Base-by-base conservation (phyloP, 805 yeast genomes). In the Ogataea siamensis region DNA sequence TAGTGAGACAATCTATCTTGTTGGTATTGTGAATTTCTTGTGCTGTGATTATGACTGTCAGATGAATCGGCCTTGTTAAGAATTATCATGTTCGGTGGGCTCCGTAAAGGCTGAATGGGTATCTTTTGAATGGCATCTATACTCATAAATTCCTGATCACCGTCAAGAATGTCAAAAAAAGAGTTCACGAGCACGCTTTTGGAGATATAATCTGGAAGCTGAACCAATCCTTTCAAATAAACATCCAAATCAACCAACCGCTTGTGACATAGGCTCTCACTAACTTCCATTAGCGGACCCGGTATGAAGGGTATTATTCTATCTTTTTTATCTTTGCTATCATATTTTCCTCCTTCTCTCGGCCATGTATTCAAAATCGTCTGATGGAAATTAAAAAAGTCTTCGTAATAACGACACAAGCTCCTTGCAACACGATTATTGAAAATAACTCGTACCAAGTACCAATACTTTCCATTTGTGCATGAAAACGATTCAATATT, bases 221-320 rank as follows among this genome's bases (percentile, higher is more conserved):
- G 69, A 21, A 87, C 71, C 45, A 91, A 62, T 26, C 74, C 68
- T 32, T 69, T 60, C 40, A 76, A 58, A 53, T 76, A 76, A 40
- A 64, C 63, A 54, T 76, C 80, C 43, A 76, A 63, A 53, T 75
- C 78, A 40, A 70, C 72, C 46, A 78, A 57, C 49, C 82, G 64
- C 49, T 73, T 67, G 47, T 73, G 76, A 37, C 77, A 72, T 34
- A 76, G 65, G 41, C 69, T 66, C 47, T 91, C 97, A 45, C 87
- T 87, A 38, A 93, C 95, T 53, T 83, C 85, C 25, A 94, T 83
- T 32, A 91, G 71, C 2, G 99, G 99, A 1, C 98, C 99, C 0
- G 99, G 98, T 54, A 93, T 89, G 49, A 82, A 87, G 6, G 99
- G 99, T 40, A 93, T 71, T 20, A 84, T 81, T 47, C 99, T 77